Base-by-base conservation (phyloP, 768 basidiomycete species). In the Trametes meyenii region DNA sequence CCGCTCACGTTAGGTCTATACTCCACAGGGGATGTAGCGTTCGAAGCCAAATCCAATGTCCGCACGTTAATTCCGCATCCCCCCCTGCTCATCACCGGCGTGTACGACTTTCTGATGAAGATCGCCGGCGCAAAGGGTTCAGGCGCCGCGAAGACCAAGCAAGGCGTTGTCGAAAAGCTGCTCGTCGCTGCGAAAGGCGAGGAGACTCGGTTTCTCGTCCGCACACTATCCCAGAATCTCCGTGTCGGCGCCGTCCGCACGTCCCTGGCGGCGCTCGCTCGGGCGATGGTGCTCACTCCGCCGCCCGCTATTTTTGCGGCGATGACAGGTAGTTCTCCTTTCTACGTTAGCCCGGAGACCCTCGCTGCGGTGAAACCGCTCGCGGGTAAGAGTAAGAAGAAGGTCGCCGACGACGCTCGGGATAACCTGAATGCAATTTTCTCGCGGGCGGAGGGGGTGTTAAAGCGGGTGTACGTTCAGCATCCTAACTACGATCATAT, bases 171-270 rank as follows among this genome's bases (percentile, higher is more conserved):
- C 1, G 87, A 94, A 70, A 88, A 83, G 68, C 78, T 96, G 23
- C 82, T 96, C n/a, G 83, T 96, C 6, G 82, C 91, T 11, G 89
- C 94, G 0, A 84, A 81, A 60, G 95, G 94, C 23, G 95, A 96
- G 73, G 93, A 97, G 75, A 81, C 84, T n/a, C 83, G 94, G 29
- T 97, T 86, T 68, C 78, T 96, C 43, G 87, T 89, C 33, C 82
- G 91, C 40, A 91, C 84, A 2, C 78, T 95, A 26, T 85, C 81
- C 29, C 83, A 84, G 69, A 88, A 93, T 72, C 78, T 94, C 45
- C 85, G 92, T 48, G 94, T 96, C 16, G 95, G 95, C 1, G 95
- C 94, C 2, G 92, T 95, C 29, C 81, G 92, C 65, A 85, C 90
- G 24, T 89, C 94, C 6, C 79, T 95, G 50, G 86, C 85, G 23